Evolutionary conservation across 495 filamentous ascomycete genomes (phyloP).

Genomic region (Hyaloscypha variabilis): DNA sequence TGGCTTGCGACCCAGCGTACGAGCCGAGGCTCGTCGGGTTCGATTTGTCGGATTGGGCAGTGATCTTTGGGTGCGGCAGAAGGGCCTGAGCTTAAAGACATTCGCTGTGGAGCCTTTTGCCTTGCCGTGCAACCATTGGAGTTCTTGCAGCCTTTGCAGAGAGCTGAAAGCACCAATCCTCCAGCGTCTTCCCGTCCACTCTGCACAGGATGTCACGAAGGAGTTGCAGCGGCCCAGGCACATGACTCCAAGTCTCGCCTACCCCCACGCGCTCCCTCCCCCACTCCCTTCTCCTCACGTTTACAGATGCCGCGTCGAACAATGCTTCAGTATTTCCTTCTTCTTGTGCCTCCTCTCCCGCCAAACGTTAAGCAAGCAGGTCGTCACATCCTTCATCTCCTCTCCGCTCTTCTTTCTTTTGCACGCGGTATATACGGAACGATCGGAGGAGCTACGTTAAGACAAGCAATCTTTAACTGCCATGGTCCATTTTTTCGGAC

Average conservation of each 20-base stretch:
- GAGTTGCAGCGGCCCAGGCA: no score
- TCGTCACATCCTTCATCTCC: slow-evolving; percentile 1
- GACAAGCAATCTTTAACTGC: slow-evolving; percentile 1
- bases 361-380: background rate
- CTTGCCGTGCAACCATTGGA: no score
- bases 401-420: background rate
- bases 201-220: no score
- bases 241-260: background rate
- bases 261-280: background rate
- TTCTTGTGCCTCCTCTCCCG: background rate
- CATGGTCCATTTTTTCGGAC: background rate
- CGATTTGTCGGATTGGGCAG: background rate
- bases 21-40: background rate
- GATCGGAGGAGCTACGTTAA: background rate
- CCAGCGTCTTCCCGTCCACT: no score
- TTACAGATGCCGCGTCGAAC: background rate
- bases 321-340: background rate
- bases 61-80: background rate
- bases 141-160: no score
- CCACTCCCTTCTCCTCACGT: background rate
- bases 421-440: background rate
- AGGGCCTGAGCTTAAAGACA: background rate
- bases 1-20: background rate
- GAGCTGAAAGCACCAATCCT: no score
- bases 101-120: background rate